A percentile compares a stretch with the other conserved stretches of the same genome.
These are phyloP conservation scores for Corrigiola litoralis DNA, from an alignment of 179 eudicot species.

Conservation along the genomic window DNA sequence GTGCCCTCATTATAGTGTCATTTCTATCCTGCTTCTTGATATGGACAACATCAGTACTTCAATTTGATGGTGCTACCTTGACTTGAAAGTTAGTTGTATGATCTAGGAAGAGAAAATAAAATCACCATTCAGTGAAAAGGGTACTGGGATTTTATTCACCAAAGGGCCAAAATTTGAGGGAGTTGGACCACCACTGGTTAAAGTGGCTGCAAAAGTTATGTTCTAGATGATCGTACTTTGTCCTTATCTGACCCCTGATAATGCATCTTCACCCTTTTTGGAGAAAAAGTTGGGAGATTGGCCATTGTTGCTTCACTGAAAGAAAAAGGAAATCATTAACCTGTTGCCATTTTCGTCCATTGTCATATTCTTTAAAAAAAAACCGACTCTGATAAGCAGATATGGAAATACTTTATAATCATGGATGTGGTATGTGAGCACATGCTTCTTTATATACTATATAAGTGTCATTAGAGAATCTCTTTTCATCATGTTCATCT, in stretches of 20 bases:
- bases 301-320: background rate
- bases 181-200: constrained; percentile 7
- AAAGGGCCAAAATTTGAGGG: background rate
- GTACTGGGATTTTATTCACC: background rate
- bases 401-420: background rate
- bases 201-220: background rate
- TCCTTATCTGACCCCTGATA: background rate
- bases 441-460: too few relatives aligned
- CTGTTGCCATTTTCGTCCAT: background rate
- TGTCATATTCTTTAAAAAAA: background rate
- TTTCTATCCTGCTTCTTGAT: too few relatives aligned
- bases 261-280: background rate
- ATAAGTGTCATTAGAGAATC: too few relatives aligned
- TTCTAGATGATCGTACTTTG: constrained; percentile 3
- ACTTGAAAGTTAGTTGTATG: too few relatives aligned
- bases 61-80: too few relatives aligned
- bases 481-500: background rate
- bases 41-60: too few relatives aligned
- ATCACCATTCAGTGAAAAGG: too few relatives aligned
- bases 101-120: too few relatives aligned
- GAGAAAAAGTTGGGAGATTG: constrained; percentile 1
- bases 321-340: too few relatives aligned
- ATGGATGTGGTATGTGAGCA: background rate
- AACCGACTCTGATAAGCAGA: background rate
- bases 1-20: too few relatives aligned